Conservation (phyloP, 768 basidiomycete species). For the Daedaleopsis sinensis region DNA sequence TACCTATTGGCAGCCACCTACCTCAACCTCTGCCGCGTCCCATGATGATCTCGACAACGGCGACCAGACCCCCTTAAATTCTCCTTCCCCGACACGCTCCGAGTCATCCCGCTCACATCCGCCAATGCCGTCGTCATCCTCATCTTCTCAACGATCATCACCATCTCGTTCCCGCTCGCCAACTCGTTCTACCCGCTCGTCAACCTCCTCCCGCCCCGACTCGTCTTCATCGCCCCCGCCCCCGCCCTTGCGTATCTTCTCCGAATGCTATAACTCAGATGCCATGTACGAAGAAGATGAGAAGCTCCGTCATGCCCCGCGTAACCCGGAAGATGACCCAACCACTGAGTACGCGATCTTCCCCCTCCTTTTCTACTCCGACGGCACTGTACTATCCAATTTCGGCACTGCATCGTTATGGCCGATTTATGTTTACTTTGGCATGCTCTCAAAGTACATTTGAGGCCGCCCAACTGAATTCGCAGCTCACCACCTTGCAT, state of each 20-base stretch:
- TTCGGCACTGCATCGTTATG: slow-evolving; percentile 35
- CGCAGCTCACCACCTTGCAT: slow-evolving; percentile 38
- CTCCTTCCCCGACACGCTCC: too few species aligned
- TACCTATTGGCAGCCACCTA: too few species aligned
- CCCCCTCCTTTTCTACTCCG: slow-evolving; percentile 30
- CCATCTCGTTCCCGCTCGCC: too few species aligned
- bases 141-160: too few species aligned
- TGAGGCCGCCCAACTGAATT: slow-evolving; percentile 30
- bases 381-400: slow-evolving; percentile 28
- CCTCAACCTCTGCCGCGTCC: too few species aligned
- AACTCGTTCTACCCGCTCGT: too few species aligned
- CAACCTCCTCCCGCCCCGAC: too few species aligned
- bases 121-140: too few species aligned
- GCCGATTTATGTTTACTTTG: slow-evolving; percentile 45
- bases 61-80: too few species aligned
- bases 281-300: slow-evolving; percentile 16
- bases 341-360: slow-evolving; percentile 9
- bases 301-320: slow-evolving; percentile 10
- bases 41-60: too few species aligned
- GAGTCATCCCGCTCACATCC: too few species aligned
- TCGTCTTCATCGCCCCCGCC: too few species aligned
- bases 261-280: slow-evolving; percentile 20
- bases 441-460: slow-evolving; percentile 44
- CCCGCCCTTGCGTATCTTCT: slow-evolving; percentile 3
- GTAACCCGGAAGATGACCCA: neutral